These are phyloP conservation scores for Blastobotrys capitulatus DNA, from an alignment of 1,139 yeast species.

Conservation along the genomic window DNA sequence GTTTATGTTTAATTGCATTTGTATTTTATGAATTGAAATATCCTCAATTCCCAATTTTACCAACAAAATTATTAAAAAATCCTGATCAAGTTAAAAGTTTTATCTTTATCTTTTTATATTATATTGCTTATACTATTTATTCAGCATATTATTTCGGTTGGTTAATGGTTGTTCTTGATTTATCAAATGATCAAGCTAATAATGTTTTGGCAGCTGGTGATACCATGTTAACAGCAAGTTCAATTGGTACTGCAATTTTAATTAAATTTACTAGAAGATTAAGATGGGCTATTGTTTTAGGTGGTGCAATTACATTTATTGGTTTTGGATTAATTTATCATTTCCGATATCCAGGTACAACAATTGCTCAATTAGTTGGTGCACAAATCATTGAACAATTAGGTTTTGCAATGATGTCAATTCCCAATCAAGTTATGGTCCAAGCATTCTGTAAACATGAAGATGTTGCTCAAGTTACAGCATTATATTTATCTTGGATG, in stretches of 20 bases:
- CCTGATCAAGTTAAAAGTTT: constrained; percentile 13
- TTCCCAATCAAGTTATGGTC: constrained; percentile 19
- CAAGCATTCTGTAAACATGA: constrained; percentile 19
- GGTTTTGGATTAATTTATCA: constrained; percentile 40
- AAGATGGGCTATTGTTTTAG: constrained; percentile 54
- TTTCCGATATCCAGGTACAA: constrained; percentile 14
- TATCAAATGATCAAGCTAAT: constrained; percentile 53
- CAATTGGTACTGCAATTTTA: constrained; percentile 52
- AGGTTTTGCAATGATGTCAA: constrained; percentile 22
- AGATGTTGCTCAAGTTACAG: constrained; percentile 22
- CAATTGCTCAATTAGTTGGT: constrained; percentile 15
- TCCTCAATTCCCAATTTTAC: constrained; percentile 16
- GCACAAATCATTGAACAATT: constrained; percentile 20
- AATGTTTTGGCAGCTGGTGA: constrained; percentile 56
- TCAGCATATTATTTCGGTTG: constrained; percentile 26
- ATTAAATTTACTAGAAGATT: constrained; percentile 44
- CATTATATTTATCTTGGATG: constrained; percentile 20
- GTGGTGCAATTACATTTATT: constrained; percentile 48
- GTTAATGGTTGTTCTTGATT: constrained; percentile 49
- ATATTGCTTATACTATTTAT: constrained; percentile 17
- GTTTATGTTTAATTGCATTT: constrained; percentile 13
- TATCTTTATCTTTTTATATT: constrained; percentile 14
- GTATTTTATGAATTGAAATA: constrained; percentile 15
- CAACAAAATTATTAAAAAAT: constrained; percentile 11
- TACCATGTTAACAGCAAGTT: constrained; percentile 36